phyloP scores from a whole-genome alignment of 768 basidiomycete species.

The Tylopilus vinaceipallidus region DNA sequence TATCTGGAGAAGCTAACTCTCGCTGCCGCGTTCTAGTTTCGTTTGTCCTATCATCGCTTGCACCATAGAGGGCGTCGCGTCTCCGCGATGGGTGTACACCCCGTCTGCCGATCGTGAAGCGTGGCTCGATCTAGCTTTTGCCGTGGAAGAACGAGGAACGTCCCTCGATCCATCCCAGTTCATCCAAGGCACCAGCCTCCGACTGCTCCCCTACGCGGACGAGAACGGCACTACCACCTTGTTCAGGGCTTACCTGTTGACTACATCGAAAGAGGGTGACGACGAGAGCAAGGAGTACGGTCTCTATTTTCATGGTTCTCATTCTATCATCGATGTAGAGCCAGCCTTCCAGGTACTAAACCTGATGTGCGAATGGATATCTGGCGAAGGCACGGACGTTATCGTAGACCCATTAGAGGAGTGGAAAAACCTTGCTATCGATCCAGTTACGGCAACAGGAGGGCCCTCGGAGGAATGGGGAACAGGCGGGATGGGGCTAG shows the following conservation, averaged over 20 bases:
- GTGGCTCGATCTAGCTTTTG: slow-evolving; percentile 24
- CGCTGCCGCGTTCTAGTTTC: slow-evolving; percentile 2
- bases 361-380: slow-evolving; percentile 24
- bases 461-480: slow-evolving; percentile 19
- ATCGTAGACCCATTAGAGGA: slow-evolving; percentile 13
- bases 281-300: slow-evolving; percentile 9
- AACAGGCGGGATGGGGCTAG: slow-evolving; percentile 10
- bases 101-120: slow-evolving; percentile 22
- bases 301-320: slow-evolving; percentile 24
- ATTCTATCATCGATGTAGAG: slow-evolving; percentile 22
- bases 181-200: slow-evolving; percentile 12
- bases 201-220: slow-evolving; percentile 19
- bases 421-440: slow-evolving; percentile 26
- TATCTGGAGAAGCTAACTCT: too few relatives aligned
- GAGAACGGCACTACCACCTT: background rate
- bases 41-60: slow-evolving; percentile 24
- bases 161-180: slow-evolving; percentile 20
- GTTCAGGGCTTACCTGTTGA: slow-evolving; percentile 12
- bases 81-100: slow-evolving; percentile 22
- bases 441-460: slow-evolving; percentile 25
- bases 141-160: slow-evolving; percentile 12
- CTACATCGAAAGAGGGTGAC: slow-evolving; percentile 2
- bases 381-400: slow-evolving; percentile 11
- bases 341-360: slow-evolving; percentile 23
- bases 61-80: slow-evolving; percentile 6